A percentile compares a stretch with the other conserved stretches of the same genome.
Evolutionary conservation across 2,329 filamentous ascomycete species (phyloP).

Genomic region (Diplocarpon rosae): DNA sequence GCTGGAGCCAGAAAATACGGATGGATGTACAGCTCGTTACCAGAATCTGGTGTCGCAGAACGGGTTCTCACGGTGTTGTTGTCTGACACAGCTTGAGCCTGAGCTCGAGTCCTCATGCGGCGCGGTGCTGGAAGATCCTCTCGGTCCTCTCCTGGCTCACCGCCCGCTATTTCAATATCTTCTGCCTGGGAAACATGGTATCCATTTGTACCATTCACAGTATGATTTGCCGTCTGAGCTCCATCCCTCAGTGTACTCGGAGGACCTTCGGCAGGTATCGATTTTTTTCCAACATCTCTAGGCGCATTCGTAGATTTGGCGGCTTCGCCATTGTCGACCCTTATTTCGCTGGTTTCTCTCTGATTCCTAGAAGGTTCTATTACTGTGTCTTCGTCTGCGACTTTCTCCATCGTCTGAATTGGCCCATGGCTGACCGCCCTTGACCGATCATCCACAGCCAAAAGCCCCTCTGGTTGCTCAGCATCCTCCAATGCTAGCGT

Average conservation of each 20-base stretch:
- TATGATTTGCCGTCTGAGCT: background rate
- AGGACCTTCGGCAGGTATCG: background rate
- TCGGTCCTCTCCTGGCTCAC: slow-evolving; percentile 27
- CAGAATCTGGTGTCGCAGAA: slow-evolving; percentile 33
- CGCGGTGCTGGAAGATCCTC: slow-evolving; percentile 34
- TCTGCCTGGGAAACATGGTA: background rate
- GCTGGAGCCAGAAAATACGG: slow-evolving; percentile 61
- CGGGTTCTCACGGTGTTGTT: slow-evolving; percentile 26
- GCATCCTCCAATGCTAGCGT: slow-evolving; percentile 19
- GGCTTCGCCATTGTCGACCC: background rate
- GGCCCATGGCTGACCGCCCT: background rate
- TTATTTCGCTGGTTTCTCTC: background rate
- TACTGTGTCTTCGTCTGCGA: background rate
- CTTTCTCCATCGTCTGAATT: background rate
- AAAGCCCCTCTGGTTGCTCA: slow-evolving; percentile 6
- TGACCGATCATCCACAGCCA: slow-evolving; percentile 9
- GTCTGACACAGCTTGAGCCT: slow-evolving; percentile 35
- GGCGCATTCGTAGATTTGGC: background rate
- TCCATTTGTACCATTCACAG: background rate
- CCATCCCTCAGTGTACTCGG: background rate
- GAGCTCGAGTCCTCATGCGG: slow-evolving; percentile 44
- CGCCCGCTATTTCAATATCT: slow-evolving; percentile 11
- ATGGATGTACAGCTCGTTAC: slow-evolving; percentile 50
- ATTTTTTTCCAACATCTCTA: background rate
- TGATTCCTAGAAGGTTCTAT: background rate